Base-by-base conservation (phyloP, 257 asterid genomes). In the Mitragyna speciosa region DNA sequence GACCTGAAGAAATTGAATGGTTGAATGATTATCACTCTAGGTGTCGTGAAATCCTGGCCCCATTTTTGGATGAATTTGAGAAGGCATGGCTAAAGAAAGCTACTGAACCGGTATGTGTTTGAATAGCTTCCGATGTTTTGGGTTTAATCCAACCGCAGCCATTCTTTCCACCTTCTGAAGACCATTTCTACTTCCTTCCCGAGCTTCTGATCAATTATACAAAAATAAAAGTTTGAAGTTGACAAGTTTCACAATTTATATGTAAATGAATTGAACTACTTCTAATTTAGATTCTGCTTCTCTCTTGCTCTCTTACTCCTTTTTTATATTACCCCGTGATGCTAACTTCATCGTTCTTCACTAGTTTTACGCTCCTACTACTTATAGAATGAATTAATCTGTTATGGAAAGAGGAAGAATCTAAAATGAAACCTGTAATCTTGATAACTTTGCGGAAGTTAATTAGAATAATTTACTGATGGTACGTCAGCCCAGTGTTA, bases 41-140 rank as follows among this genome's bases (percentile, higher is more conserved):
- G 79, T 94, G 97, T 86, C 80, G 92, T 77, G 89, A 90, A 56
- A 88, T 94, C 63, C 85, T 96, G 4, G 91, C 92, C 36, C 94
- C 98, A 24, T 80, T 84, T 82, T 64, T 96, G 91, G 78, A 87
- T 86, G 80, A 87, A 48, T 73, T 76, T 66, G 99, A 96, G 86
- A 79, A 82, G 89, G 96, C 88, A 68, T 96, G 99, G 98, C 88
- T 96, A 82, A 87, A 86, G 84, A 84, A 90, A 81, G 95, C 99
- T 75, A 91, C 96, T 8, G 92, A 88, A 72, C 96, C 97, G 19
- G 75, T 91, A 78, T 73, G 17, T 80, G 87, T 85, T 75, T 92
- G 89, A 87, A 70, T 64, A 45, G 41, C 16, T 19, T 28, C 12
- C 33, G 31, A 11, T 31, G n/a, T 4, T 1, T 24, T 1, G 45